phyloP scores from a whole-genome alignment of 73 alveolate species.

The Breviolum minutum region DNA sequence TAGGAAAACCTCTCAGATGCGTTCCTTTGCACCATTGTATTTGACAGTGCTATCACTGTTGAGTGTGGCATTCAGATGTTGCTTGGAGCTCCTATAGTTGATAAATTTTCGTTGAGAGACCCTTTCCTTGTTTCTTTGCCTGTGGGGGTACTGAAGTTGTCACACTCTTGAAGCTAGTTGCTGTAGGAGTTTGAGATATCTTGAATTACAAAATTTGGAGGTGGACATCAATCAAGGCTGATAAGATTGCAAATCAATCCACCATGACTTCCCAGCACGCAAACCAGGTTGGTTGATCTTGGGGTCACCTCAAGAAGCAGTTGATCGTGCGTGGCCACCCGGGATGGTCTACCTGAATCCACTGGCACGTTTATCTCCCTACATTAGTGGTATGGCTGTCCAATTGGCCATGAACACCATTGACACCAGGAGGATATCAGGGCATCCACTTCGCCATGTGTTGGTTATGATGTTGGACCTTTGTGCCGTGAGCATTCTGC shows the following conservation, averaged over 20 bases:
- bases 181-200: too few relatives aligned
- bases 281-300: not conserved
- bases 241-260: too few relatives aligned
- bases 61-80: not conserved
- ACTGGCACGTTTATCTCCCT: slow-evolving; percentile 28
- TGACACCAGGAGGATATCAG: not conserved
- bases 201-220: too few relatives aligned
- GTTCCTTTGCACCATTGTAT: not conserved
- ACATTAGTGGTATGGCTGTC: slow-evolving; percentile 3
- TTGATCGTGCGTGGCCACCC: not conserved
- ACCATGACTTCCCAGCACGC: too few relatives aligned
- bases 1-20: not conserved
- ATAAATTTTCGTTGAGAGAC: too few relatives aligned
- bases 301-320: not conserved
- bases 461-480: not conserved
- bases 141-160: too few relatives aligned
- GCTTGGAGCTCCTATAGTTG: too few relatives aligned
- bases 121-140: too few relatives aligned
- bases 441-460: not conserved
- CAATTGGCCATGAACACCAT: not conserved
- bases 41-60: not conserved
- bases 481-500: not conserved
- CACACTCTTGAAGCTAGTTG: too few relatives aligned
- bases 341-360: not conserved
- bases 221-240: too few relatives aligned